A percentile compares a stretch with the other conserved stretches of the same genome.
These are phyloP conservation scores for Colletotrichum chlorophyti DNA, from an alignment of 2,329 filamentous ascomycete genomes.

Conservation along the genomic window DNA sequence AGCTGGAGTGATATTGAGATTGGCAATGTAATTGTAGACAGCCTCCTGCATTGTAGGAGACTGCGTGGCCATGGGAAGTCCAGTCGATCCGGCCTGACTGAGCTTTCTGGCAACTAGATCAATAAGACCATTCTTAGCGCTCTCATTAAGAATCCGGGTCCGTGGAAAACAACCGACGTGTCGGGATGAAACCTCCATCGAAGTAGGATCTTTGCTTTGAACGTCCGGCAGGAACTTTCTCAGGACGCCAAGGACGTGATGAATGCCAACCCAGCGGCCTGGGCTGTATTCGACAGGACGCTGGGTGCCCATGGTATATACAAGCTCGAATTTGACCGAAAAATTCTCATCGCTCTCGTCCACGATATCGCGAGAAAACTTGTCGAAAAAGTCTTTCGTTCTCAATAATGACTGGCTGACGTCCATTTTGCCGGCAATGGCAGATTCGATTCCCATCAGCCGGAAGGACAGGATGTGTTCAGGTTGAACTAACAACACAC, in stretches of 20 bases:
- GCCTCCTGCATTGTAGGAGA: constrained; percentile 36
- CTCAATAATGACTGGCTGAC: constrained; percentile 44
- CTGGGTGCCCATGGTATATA: constrained; percentile 67
- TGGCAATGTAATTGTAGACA: constrained; percentile 52
- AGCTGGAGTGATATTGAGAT: constrained; percentile 33
- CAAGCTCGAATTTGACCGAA: constrained; percentile 64
- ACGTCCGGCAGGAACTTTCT: constrained; percentile 37
- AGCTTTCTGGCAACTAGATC: constrained; percentile 45
- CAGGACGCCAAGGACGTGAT: constrained; percentile 57
- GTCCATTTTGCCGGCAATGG: constrained; percentile 37
- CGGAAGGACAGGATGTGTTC: constrained; percentile 71
- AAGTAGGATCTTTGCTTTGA: constrained; percentile 38
- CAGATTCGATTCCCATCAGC: constrained; percentile 63
- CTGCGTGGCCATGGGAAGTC: constrained; percentile 50
- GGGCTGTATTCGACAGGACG: constrained; percentile 57
- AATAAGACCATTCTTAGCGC: constrained; percentile 40
- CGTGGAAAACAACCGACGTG: constrained; percentile 50
- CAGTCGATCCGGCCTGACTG: constrained; percentile 46
- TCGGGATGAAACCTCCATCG: constrained; percentile 48
- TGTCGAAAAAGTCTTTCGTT: constrained; percentile 53
- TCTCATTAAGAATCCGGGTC: constrained; percentile 51
- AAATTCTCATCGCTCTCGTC: constrained; percentile 73
- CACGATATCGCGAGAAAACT: constrained; percentile 59
- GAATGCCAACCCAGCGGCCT: constrained; percentile 62
- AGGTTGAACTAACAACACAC: constrained; percentile 66